phyloP scores from a whole-genome alignment of 306 rosid genomes.

The Cucurbita maxima region DNA sequence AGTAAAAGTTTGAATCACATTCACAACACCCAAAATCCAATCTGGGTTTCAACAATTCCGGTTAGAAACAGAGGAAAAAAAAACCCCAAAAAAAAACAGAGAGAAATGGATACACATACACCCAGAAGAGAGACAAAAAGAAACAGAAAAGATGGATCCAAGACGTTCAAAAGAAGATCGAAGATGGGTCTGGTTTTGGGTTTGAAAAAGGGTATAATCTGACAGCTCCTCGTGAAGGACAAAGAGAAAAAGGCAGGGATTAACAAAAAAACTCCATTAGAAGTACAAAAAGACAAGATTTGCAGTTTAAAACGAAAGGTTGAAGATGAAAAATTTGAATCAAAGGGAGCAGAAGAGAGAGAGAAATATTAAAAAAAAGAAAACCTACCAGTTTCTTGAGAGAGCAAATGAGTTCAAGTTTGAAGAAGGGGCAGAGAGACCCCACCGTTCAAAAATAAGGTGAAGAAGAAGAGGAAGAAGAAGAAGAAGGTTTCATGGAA shows the following conservation, averaged over 20 bases:
- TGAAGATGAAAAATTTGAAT: background rate
- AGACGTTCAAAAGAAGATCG: constrained; percentile 2
- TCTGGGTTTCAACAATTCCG: background rate
- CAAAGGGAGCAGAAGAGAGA: background rate
- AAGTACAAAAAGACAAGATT: background rate
- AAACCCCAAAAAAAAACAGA: background rate
- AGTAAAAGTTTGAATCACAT: background rate
- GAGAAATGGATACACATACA: background rate
- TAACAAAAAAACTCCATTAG: background rate
- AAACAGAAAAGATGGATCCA: background rate
- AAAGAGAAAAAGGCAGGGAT: background rate
- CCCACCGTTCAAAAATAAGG: background rate
- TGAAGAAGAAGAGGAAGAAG: background rate
- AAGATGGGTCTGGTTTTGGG: background rate
- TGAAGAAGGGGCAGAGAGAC: background rate
- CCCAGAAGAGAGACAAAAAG: background rate
- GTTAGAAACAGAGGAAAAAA: background rate
- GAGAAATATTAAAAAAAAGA: background rate
- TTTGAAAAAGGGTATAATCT: constrained; percentile 3
- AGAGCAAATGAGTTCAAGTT: background rate
- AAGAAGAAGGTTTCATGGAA: background rate
- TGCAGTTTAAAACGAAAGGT: background rate
- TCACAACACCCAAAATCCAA: background rate
- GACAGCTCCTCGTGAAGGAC: constrained; percentile 7
- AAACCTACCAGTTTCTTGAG: background rate